These are phyloP conservation scores for Fusarium abutilonis DNA, from an alignment of 2,329 filamentous ascomycete genomes.

Conservation along the genomic window DNA sequence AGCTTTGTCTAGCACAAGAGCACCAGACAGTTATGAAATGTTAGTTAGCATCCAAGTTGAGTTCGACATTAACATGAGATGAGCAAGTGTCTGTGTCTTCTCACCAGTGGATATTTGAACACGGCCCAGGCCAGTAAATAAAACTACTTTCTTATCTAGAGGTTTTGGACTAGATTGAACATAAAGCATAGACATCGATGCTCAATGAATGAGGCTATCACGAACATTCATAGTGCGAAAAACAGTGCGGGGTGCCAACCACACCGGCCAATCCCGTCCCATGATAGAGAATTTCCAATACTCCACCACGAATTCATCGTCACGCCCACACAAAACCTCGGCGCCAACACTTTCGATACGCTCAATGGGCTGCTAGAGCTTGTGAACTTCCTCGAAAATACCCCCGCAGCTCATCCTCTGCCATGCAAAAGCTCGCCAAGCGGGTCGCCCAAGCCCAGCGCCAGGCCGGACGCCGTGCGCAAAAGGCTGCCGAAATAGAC, in stretches of 20 bases:
- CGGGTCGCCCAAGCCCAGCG: conserved; percentile 73
- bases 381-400: conserved; percentile 23
- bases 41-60: no score
- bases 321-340: conserved; percentile 40
- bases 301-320: conserved; percentile 43
- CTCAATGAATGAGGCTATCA: conserved; percentile 24
- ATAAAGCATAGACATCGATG: not conserved
- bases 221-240: conserved; percentile 24
- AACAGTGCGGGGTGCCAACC: conserved; percentile 1
- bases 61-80: no score
- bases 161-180: no score
- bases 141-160: no score
- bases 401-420: conserved; percentile 34
- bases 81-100: no score
- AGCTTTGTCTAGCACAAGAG: no score
- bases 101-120: no score
- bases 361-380: conserved; percentile 44
- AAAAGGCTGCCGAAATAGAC: conserved; percentile 51
- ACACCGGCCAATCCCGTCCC: conserved; percentile 38
- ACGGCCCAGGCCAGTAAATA: no score
- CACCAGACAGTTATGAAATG: no score
- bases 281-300: conserved; percentile 45
- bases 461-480: conserved; percentile 63
- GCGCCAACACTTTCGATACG: conserved; percentile 36
- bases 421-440: conserved; percentile 77